A percentile compares a stretch with the other conserved stretches of the same genome.
Evolutionary conservation across 192 early-diverging fungal species (phyloP).

Genomic region (Obelidium mucronatum): DNA sequence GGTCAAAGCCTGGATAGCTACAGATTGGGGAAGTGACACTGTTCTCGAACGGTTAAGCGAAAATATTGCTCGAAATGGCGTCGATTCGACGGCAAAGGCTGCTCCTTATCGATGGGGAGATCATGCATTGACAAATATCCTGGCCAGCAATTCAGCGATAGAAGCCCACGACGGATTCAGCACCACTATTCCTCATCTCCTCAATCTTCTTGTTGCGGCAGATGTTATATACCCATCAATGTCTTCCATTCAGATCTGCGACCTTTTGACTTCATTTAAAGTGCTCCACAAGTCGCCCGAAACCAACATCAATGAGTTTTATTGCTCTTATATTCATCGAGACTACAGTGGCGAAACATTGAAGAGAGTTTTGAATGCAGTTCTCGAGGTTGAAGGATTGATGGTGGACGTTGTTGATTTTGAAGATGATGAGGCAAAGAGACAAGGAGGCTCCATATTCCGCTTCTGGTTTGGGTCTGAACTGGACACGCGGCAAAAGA

Average conservation of each 20-base stretch:
- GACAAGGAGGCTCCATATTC: background rate
- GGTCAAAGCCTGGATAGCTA: background rate
- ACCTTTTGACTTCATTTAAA: background rate
- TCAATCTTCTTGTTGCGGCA: background rate
- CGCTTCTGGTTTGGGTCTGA: background rate
- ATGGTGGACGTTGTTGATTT: background rate
- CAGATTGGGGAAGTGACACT: background rate
- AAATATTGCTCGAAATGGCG: background rate
- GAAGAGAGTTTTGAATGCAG: background rate
- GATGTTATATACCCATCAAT: conserved; percentile 12
- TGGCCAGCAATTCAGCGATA: too few relatives aligned
- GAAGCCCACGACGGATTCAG: background rate
- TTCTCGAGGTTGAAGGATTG: background rate
- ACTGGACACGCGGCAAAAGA: background rate
- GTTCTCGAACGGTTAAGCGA: background rate
- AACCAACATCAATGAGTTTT: background rate
- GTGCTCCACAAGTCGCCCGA: background rate
- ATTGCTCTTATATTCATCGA: background rate
- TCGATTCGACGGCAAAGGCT: background rate
- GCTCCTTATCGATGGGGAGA: background rate
- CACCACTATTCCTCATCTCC: background rate
- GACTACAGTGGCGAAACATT: background rate
- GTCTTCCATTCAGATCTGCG: background rate
- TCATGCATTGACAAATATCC: background rate
- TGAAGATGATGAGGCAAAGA: background rate